These are phyloP conservation scores for Dichomitus squalens DNA, from an alignment of 1,284 basidiomycete genomes.

Conservation along the genomic window DNA sequence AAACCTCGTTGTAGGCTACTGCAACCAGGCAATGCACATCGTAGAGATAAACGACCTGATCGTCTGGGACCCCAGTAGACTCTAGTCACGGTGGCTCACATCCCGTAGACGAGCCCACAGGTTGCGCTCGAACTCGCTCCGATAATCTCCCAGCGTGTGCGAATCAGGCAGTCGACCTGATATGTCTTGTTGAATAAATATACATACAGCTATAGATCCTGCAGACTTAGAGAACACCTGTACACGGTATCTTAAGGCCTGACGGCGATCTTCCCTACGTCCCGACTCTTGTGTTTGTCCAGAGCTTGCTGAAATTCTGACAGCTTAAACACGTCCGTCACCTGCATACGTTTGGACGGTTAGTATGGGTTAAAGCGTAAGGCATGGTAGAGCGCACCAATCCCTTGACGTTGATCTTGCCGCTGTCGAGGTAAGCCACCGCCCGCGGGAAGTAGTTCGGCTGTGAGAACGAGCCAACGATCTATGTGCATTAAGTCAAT, in stretches of 20 bases:
- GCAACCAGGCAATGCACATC: too few relatives aligned
- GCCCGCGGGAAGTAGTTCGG: slow-evolving; percentile 86
- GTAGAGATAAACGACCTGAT: too few relatives aligned
- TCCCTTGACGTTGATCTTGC: slow-evolving; percentile 80
- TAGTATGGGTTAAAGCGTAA: neutral
- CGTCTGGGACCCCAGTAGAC: too few relatives aligned
- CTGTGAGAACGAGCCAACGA: slow-evolving; percentile 86
- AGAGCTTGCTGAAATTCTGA: slow-evolving; percentile 81
- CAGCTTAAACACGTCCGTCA: slow-evolving; percentile 75
- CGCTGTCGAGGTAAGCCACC: slow-evolving; percentile 81
- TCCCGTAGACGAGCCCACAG: too few relatives aligned
- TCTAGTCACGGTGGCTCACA: too few relatives aligned
- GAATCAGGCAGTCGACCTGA: too few relatives aligned
- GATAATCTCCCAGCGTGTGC: too few relatives aligned
- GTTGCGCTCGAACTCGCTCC: too few relatives aligned
- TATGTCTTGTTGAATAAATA: too few relatives aligned
- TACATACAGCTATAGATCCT: too few relatives aligned
- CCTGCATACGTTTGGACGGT: slow-evolving; percentile 33
- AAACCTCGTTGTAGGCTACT: too few relatives aligned
- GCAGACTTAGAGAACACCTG: too few relatives aligned
- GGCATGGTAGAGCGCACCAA: slow-evolving; percentile 51
- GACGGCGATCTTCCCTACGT: slow-evolving; percentile 69
- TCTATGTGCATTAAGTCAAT: slow-evolving; percentile 40
- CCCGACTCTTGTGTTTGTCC: slow-evolving; percentile 80
- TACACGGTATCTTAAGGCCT: slow-evolving; percentile 51